A percentile compares a stretch with the other conserved stretches of the same genome.
Conservation (phyloP, 352 stramenopile genomes). For the Pythium angustatum region DNA sequence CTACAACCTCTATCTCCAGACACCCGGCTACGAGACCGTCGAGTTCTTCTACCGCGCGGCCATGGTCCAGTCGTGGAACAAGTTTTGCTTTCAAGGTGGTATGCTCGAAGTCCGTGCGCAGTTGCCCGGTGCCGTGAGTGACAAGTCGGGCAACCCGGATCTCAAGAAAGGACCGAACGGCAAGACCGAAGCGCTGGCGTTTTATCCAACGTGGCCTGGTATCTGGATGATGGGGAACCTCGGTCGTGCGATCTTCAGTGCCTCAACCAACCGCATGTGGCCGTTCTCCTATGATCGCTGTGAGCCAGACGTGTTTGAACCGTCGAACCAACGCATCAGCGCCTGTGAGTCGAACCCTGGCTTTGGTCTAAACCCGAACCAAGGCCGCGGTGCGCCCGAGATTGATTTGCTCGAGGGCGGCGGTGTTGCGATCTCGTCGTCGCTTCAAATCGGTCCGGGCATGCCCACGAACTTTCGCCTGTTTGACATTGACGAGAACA, state of each 20-base stretch:
- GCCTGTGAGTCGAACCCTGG: conserved; percentile 87
- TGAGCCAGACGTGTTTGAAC: conserved; percentile 59
- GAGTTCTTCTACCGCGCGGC: conserved; percentile 33
- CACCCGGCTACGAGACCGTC: conserved; percentile 1
- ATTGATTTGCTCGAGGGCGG: conserved; percentile 94
- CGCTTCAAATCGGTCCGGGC: conserved; percentile 82
- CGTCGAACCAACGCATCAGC: conserved; percentile 81
- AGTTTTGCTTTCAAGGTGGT: conserved; percentile 94
- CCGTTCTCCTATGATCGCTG: conserved; percentile 90
- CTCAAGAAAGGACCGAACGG: conserved; percentile 25
- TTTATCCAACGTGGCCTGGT: conserved; percentile 19
- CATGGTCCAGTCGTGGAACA: conserved; percentile 94
- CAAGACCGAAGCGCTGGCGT: conserved; percentile 17
- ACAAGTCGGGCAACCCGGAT: conserved; percentile 63
- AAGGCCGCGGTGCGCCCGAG: conserved; percentile 77
- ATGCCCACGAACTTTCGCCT: conserved; percentile 60
- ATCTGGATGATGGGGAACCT: conserved; percentile 26
- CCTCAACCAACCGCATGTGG: conserved; percentile 66
- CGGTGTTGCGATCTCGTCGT: conserved; percentile 81
- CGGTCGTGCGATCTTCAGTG: conserved; percentile 17
- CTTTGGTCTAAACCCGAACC: conserved; percentile 73
- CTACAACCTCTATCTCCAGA: conserved; percentile 2
- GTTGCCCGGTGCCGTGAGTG: conserved; percentile 80
- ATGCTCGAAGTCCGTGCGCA: conserved; percentile 92
- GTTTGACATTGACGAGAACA: conserved; percentile 43